Conservation (phyloP, 257 asterid species). For the Rehmannia glutinosa region DNA sequence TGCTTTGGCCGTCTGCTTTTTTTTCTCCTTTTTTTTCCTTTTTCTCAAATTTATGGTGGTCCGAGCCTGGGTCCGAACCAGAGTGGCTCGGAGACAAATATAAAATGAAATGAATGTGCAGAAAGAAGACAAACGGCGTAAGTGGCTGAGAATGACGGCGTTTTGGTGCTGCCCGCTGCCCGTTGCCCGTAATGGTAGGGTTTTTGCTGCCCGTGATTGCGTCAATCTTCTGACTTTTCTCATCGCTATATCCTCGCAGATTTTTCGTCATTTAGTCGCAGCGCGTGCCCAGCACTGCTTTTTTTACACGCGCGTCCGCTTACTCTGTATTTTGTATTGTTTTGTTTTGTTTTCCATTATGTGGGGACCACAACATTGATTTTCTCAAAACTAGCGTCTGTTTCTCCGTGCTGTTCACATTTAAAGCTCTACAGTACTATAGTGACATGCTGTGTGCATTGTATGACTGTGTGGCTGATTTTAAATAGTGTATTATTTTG, state of each 20-base stretch:
- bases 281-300: slow-evolving; percentile 26
- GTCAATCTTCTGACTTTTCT: neutral
- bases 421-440: neutral
- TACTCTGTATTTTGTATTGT: neutral
- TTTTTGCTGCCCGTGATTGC: slow-evolving; percentile 27
- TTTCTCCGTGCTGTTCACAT: neutral
- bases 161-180: slow-evolving; percentile 38
- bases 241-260: slow-evolving; percentile 21
- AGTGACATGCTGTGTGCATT: too few species aligned
- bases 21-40: slow-evolving; percentile 9
- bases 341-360: neutral
- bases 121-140: slow-evolving; percentile 32
- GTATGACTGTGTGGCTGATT: too few species aligned
- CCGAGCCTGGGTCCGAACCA: slow-evolving; percentile 50
- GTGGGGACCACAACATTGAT: slow-evolving; percentile 25
- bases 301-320: slow-evolving; percentile 4
- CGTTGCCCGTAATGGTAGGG: neutral
- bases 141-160: slow-evolving; percentile 38
- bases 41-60: slow-evolving; percentile 16
- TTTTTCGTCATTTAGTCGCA: slow-evolving; percentile 8
- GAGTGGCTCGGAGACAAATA: slow-evolving; percentile 31
- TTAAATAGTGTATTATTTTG: too few species aligned
- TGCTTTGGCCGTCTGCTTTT: slow-evolving; percentile 33
- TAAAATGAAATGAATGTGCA: slow-evolving; percentile 6
- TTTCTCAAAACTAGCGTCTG: slow-evolving; percentile 14